Conservation (phyloP, 1,284 basidiomycete species). For the Xanthoconium separans region DNA sequence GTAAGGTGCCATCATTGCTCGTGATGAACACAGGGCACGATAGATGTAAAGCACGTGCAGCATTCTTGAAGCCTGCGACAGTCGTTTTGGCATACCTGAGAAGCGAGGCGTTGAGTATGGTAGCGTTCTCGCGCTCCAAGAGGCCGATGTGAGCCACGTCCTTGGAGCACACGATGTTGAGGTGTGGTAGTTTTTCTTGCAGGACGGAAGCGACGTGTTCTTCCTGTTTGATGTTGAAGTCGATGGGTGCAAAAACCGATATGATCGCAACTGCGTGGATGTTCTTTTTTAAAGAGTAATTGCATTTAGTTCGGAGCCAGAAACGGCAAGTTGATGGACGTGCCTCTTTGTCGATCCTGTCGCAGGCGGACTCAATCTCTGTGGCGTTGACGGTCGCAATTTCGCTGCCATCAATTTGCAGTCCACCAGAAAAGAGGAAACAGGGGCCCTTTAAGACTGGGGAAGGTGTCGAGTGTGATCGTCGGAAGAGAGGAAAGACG, state of each 20-base stretch:
- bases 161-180: slow-evolving; percentile 35
- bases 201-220: slow-evolving; percentile 42
- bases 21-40: slow-evolving; percentile 59
- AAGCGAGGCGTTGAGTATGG: slow-evolving; percentile 62
- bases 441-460: slow-evolving; percentile 40
- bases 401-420: slow-evolving; percentile 52
- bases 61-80: slow-evolving; percentile 49
- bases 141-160: slow-evolving; percentile 56
- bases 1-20: slow-evolving; percentile 59
- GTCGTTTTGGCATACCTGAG: slow-evolving; percentile 54
- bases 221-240: slow-evolving; percentile 46
- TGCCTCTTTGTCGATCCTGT: slow-evolving; percentile 28
- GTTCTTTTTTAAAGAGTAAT: slow-evolving; percentile 30
- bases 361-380: slow-evolving; percentile 39
- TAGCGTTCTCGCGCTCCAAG: slow-evolving; percentile 61
- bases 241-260: slow-evolving; percentile 52
- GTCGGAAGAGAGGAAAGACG: neutral
- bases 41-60: slow-evolving; percentile 47
- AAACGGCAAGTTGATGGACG: slow-evolving; percentile 4
- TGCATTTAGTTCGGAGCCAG: slow-evolving; percentile 1
- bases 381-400: slow-evolving; percentile 40
- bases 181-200: slow-evolving; percentile 42
- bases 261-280: slow-evolving; percentile 47
- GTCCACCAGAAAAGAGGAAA: slow-evolving; percentile 42
- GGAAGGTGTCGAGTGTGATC: neutral